Percentiles rank a stretch among this genome's conserved stretches.
These are phyloP conservation scores for Staphylotrichum longicolle DNA, from an alignment of 495 filamentous ascomycete species.

Conservation along the genomic window DNA sequence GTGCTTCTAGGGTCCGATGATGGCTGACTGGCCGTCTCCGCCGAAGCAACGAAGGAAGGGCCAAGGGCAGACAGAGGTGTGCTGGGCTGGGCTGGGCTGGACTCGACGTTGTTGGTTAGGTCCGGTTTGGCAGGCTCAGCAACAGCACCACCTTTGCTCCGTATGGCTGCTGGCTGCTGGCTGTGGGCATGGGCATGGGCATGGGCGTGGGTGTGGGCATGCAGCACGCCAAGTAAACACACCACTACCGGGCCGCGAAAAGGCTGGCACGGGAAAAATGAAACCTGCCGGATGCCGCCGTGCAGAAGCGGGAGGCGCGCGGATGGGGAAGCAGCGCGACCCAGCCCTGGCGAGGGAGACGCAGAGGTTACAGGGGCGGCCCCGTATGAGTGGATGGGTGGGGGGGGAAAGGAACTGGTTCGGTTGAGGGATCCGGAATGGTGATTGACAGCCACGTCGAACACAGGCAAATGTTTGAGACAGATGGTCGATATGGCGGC, in stretches of 20 bases:
- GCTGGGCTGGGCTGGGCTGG: conserved; percentile 1
- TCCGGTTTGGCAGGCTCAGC: neutral
- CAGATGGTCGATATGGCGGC: conserved; percentile 7
- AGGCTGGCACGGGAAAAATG: conserved; percentile 33
- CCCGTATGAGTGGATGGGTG: neutral
- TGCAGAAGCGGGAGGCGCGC: conserved; percentile 13
- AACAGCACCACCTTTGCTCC: neutral
- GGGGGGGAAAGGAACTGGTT: too few relatives aligned
- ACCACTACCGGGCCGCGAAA: conserved; percentile 26
- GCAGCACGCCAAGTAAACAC: conserved; percentile 19
- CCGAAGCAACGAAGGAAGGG: conserved; percentile 5
- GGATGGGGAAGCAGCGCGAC: conserved; percentile 13
- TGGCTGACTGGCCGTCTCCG: neutral
- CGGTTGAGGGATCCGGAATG: neutral
- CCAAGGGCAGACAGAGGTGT: neutral
- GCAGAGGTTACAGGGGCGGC: conserved; percentile 6
- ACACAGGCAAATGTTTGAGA: conserved; percentile 12
- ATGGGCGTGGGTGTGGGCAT: neutral
- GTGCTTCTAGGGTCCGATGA: neutral
- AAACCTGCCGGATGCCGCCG: conserved; percentile 29
- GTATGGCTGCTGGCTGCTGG: neutral
- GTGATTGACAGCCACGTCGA: neutral
- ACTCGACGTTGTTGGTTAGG: conserved; percentile 8
- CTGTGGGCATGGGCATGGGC: neutral
- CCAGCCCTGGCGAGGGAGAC: conserved; percentile 15